phyloP scores from a whole-genome alignment of 805 yeast genomes.

The Metschnikowia lachancei region DNA sequence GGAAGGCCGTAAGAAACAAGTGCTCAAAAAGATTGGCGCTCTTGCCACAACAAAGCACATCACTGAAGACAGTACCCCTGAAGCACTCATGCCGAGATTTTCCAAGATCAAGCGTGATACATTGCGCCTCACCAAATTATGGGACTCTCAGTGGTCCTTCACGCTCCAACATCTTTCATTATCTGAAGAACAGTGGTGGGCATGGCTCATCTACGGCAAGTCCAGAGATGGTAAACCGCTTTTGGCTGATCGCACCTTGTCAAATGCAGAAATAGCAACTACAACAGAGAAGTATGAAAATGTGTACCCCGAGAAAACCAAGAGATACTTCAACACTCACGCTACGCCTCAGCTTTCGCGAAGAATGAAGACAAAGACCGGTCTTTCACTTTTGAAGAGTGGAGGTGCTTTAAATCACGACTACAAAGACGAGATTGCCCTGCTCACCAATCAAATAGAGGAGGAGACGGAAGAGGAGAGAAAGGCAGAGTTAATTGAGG shows the following conservation, averaged over 20 bases:
- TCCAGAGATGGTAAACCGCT: conserved; percentile 30
- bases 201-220: conserved; percentile 40
- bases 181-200: conserved; percentile 40
- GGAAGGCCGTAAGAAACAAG: conserved; percentile 21
- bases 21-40: conserved; percentile 24
- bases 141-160: conserved; percentile 28
- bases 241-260: conserved; percentile 23
- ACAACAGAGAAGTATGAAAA: conserved; percentile 20
- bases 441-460: conserved; percentile 15
- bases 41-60: conserved; percentile 36
- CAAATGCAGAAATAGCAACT: conserved; percentile 22
- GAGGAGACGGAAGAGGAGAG: conserved; percentile 6
- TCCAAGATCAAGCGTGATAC: conserved; percentile 29
- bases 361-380: conserved; percentile 36
- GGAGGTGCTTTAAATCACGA: not conserved
- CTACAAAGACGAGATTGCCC: conserved; percentile 6
- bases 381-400: conserved; percentile 25
- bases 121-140: conserved; percentile 19
- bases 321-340: conserved; percentile 39
- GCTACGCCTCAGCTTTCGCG: conserved; percentile 44
- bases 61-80: conserved; percentile 33
- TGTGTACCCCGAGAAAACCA: conserved; percentile 30
- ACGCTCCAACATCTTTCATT: conserved; percentile 27
- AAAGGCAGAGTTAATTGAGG: conserved; percentile 22
- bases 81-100: conserved; percentile 22